Base-by-base conservation (phyloP, 805 yeast species). In the Phaffomyces opuntiae region DNA sequence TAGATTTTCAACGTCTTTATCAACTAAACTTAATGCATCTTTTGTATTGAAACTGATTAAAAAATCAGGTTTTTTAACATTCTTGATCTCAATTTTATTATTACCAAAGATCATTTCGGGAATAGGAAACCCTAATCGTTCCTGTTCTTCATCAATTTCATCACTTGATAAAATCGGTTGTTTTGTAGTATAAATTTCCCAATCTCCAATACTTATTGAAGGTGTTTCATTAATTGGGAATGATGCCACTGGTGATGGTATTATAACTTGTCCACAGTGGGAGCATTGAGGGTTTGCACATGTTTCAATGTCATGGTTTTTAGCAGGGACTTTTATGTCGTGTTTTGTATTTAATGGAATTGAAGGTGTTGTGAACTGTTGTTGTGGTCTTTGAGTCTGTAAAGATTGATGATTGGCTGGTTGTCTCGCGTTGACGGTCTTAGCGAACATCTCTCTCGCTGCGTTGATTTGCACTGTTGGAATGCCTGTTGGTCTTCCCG, bases 51-150 rank as follows among this genome's bases (percentile, higher is more conserved):
- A 89, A 38, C 69, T 72, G 13, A 91, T 71, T 34, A 61, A 49
- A 68, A 76, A 77, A 33, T 65, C 66, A 9, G 47, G 45, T 40
- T 68, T 55, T 11, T 51, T 45, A 4, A 54, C 51, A 49, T 76
- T 73, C 42, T 65, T 69, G 11, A 89, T 60, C 42, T 71, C 74
- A 11, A 89, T 79, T 46, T 66, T 65, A 59, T 86, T 90, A 53
- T 86, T 79, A 9, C 98, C 98, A 66, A 93, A 93, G 7, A 93
- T 89, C 98, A 93, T 93, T 62, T 93, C 99, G 0, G 99, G 99
- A 38, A 91, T 66, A 0, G 98, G 96, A 50, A 91, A 78, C 14
- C 80, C 80, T 44, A 83, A 73, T 43, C 80, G 60, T 5, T 75
- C 76, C 13, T 55, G 62, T 49, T 80, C 85, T 3, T 64, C 65